Base-by-base conservation (phyloP, 352 stramenopile genomes). In the Phytophthora ohioensis region DNA sequence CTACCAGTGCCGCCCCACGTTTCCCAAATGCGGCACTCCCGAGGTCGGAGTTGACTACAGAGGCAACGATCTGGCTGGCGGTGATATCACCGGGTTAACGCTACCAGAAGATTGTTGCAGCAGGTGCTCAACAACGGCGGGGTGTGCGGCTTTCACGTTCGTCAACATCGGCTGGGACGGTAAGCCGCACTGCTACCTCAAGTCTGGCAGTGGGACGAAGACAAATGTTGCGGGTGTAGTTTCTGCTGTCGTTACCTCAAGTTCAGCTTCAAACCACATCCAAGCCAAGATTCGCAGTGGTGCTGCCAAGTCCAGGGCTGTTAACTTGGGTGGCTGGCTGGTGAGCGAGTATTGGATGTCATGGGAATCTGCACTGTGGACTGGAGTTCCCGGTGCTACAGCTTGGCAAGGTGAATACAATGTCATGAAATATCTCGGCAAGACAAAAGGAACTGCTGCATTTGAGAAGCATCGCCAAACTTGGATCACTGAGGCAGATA, bases 1-100 rank as follows among this genome's bases (percentile, higher is more conserved):
- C 70, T 85, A 78, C 68, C 78, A 86, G 56, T 88, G 80, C 39
- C 34, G 73, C 41, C 35, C 64, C 17, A 59, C 58, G 35, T 68
- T 74, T 15, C n/a, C 60, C 17, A 31, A 64, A 43, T 87, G 79
- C 60, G 55, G 35, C 9, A 53, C 39, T 15, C 74, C 78, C 51
- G 47, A 78, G 15, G 64, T 76, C 21, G 70, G 79, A 34, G 43
- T 76, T 2, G 80, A 84, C 59, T 84, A 80, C 27, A 54, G 57
- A 9, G 69, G 73, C 34, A 49, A 64, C 32, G 73, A 81, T 57
- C 54, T 81, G 32, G 10, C 15, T 3, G 30, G 39, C 30, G 56
- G 45, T 55, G 39, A 68, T 21, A 36, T 67, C 4, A 55, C 51
- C 15, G 61, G 51, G 13, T 6, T 68, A n/a, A 68, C 12, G 21